phyloP scores from a whole-genome alignment of 2,329 filamentous ascomycete genomes.

The Fusarium circinatum region DNA sequence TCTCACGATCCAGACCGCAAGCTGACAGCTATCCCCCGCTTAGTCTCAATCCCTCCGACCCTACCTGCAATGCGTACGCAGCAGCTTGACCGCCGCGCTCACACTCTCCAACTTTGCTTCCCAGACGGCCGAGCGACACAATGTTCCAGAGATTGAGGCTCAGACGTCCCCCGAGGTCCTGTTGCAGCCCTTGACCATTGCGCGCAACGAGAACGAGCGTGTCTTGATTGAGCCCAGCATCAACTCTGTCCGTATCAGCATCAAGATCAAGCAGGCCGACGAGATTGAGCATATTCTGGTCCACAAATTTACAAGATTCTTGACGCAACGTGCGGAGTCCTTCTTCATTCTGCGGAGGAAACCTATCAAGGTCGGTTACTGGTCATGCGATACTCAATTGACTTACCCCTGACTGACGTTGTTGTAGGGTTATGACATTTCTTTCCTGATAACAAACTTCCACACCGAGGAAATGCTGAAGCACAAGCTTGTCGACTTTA shows the following conservation, averaged over 20 bases:
- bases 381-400: neutral
- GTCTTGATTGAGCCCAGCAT: conserved; percentile 96
- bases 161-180: conserved; percentile 92
- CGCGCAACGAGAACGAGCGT: conserved; percentile 96
- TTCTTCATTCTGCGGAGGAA: conserved; percentile 98
- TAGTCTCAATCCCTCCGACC: conserved; percentile 96
- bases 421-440: conserved; percentile 92
- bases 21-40: conserved; percentile 33
- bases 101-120: conserved; percentile 94
- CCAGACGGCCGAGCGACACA: conserved; percentile 95
- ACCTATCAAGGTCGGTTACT: conserved; percentile 81
- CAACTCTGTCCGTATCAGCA: conserved; percentile 96
- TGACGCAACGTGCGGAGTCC: conserved; percentile 83
- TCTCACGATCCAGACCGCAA: neutral
- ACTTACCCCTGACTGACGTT: conserved; percentile 32
- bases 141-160: conserved; percentile 97
- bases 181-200: conserved; percentile 88
- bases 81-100: conserved; percentile 91
- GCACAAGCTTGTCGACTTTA: conserved; percentile 98
- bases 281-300: conserved; percentile 98
- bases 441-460: conserved; percentile 98
- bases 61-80: conserved; percentile 95
- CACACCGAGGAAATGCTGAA: conserved; percentile 99
- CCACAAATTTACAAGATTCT: conserved; percentile 97
- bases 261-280: conserved; percentile 99